Base-by-base conservation (phyloP, 2,329 filamentous ascomycete species). In the Myriosclerotinia curreyana region DNA sequence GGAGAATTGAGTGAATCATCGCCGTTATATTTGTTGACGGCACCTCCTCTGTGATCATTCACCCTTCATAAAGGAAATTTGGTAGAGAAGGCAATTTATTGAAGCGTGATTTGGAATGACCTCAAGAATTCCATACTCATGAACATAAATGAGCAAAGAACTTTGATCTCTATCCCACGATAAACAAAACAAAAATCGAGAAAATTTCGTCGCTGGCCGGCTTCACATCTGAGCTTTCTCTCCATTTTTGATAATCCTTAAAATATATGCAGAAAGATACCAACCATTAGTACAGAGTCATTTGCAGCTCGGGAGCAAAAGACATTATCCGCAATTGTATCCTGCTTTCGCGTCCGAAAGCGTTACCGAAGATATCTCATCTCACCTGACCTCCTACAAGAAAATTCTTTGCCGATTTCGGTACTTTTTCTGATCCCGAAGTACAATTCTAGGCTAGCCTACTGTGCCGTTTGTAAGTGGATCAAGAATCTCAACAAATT, bases 1-100 rank as follows among this genome's bases (percentile, higher is more conserved):
- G n/a, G 42, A 59, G 28, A 20, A 34, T 58, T 25, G 1, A 48
- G 55, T 59, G 55, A 59, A 48, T 59, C 14, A 3, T 20, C n/a
- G 3, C 25, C 15, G 42, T 12, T 20, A 11, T 25, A 8, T 48
- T 17, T 15, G 15, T 36, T 36, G 22, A 58, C n/a, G 6, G 31
- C 11, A 0, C 20, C 3, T 8, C n/a, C 12, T 6, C 15, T 14
- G n/a, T 48, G 25, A 14, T 59, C 55, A 48, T 20, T 15, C 31
- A n/a, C 28, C 20, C n/a, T 53, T 46, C 11, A 15, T 15, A 46
- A 3, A 20, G 2, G 28, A 9, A 7, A 15, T 58, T 17, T 3
- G 20, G 6, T 22, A 36, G 40, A 34, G 17, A 17, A 22, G 22
- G 2, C n/a, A 4, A 48, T 48, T 48, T 7, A 5, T 59, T 22